Percentiles rank a stretch among this genome's conserved stretches.
These are phyloP conservation scores for Coemansia sp. DNA, from an alignment of 192 early-diverging fungal genomes.

Conservation along the genomic window DNA sequence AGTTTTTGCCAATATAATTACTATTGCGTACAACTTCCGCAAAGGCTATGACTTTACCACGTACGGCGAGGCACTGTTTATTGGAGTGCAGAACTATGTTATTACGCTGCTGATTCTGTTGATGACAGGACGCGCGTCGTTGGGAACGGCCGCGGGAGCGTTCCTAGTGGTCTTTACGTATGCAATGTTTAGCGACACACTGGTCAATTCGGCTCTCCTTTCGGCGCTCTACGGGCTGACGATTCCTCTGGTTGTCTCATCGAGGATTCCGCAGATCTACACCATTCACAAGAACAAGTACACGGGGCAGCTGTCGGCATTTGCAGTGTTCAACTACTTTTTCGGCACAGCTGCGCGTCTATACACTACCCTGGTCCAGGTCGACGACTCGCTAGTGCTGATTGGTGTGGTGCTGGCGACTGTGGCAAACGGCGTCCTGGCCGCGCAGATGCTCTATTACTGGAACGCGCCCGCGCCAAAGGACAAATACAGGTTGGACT, in stretches of 20 bases:
- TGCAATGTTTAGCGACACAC: slow-evolving; percentile 56
- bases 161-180: slow-evolving; percentile 55
- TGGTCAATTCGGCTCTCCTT: slow-evolving; percentile 59
- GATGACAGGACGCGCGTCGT: slow-evolving; percentile 55
- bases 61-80: slow-evolving; percentile 82
- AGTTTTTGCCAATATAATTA: slow-evolving; percentile 74
- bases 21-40: slow-evolving; percentile 85
- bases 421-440: slow-evolving; percentile 74
- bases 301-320: slow-evolving; percentile 89
- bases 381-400: slow-evolving; percentile 81
- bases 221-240: slow-evolving; percentile 70
- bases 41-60: slow-evolving; percentile 86
- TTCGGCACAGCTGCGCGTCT: slow-evolving; percentile 84
- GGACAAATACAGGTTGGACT: slow-evolving; percentile 56
- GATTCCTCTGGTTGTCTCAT: slow-evolving; percentile 77
- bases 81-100: slow-evolving; percentile 80
- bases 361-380: slow-evolving; percentile 90
- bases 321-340: slow-evolving; percentile 89
- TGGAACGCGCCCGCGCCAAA: slow-evolving; percentile 62
- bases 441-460: slow-evolving; percentile 77
- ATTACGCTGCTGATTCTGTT: slow-evolving; percentile 71
- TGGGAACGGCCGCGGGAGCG: slow-evolving; percentile 28
- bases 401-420: slow-evolving; percentile 68
- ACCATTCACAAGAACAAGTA: slow-evolving; percentile 79
- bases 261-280: slow-evolving; percentile 89